These are phyloP conservation scores for Paragyromitra xinjiangensis DNA, from an alignment of 495 filamentous ascomycete genomes.

Conservation along the genomic window DNA sequence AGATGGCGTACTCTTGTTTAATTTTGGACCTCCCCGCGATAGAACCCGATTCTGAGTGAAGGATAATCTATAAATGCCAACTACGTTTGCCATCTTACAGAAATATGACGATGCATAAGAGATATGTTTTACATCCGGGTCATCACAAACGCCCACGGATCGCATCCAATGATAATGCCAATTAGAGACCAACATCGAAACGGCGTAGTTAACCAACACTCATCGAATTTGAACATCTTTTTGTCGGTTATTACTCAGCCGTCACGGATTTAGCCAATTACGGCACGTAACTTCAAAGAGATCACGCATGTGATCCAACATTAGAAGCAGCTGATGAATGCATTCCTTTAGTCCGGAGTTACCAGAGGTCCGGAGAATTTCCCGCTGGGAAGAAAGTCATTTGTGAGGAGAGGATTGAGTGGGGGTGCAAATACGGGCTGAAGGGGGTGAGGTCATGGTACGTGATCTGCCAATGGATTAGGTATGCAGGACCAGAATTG, in stretches of 20 bases:
- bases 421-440: constrained; percentile 47
- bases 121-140: constrained; percentile 6
- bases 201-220: constrained; percentile 11
- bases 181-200: constrained; percentile 26
- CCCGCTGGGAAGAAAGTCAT: constrained; percentile 21
- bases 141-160: neutral
- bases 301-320: constrained; percentile 46
- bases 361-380: constrained; percentile 42
- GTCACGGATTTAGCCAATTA: constrained; percentile 41
- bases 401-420: constrained; percentile 39
- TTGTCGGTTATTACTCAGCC: constrained; percentile 40
- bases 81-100: neutral
- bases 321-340: constrained; percentile 41
- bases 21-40: constrained; percentile 1
- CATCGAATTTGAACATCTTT: neutral
- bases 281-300: constrained; percentile 33
- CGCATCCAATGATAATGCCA: constrained; percentile 15
- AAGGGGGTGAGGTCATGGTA: constrained; percentile 48
- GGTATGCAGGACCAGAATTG: constrained; percentile 45
- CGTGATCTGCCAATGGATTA: constrained; percentile 46
- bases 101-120: constrained; percentile 4
- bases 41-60: neutral
- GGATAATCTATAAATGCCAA: neutral
- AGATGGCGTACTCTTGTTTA: neutral
- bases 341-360: constrained; percentile 37